These are phyloP conservation scores for Acacia confusa DNA, from an alignment of 306 rosid species.

Conservation along the genomic window DNA sequence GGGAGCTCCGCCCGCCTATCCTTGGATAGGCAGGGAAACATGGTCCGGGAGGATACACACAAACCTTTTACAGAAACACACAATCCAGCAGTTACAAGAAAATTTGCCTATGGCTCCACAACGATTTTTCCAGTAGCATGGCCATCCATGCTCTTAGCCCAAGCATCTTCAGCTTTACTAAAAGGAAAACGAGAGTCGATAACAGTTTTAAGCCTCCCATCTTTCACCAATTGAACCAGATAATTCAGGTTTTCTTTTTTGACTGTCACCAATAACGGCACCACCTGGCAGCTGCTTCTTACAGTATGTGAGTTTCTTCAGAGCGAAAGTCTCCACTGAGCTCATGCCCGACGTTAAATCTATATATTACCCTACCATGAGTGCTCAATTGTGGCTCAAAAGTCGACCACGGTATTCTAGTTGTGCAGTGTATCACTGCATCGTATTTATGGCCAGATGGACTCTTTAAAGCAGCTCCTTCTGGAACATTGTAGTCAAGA, in stretches of 20 bases:
- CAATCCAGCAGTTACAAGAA: constrained; percentile 22
- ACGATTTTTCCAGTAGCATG: constrained; percentile 72
- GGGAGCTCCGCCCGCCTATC: no score
- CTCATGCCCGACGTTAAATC: constrained; percentile 49
- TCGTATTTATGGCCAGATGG: constrained; percentile 70
- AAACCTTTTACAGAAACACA: constrained; percentile 2
- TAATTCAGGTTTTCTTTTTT: constrained; percentile 51
- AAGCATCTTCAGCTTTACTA: constrained; percentile 74
- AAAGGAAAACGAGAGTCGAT: constrained; percentile 57
- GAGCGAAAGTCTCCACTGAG: constrained; percentile 32
- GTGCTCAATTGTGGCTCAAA: constrained; percentile 54
- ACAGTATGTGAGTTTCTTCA: constrained; percentile 57
- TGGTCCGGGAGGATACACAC: not conserved
- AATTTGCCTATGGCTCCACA: constrained; percentile 47
- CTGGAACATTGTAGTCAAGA: constrained; percentile 65
- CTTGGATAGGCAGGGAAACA: no score
- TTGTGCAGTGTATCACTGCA: constrained; percentile 50
- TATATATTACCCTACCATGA: constrained; percentile 53
- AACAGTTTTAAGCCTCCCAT: constrained; percentile 57
- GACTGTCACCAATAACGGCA: constrained; percentile 33
- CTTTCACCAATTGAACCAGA: constrained; percentile 52
- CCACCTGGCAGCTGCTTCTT: constrained; percentile 61
- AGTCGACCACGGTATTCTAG: constrained; percentile 62
- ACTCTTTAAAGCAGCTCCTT: constrained; percentile 59
- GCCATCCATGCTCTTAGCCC: constrained; percentile 72